phyloP scores from a whole-genome alignment of 2,329 filamentous ascomycete species.

The Chaetomiaceae sp. region DNA sequence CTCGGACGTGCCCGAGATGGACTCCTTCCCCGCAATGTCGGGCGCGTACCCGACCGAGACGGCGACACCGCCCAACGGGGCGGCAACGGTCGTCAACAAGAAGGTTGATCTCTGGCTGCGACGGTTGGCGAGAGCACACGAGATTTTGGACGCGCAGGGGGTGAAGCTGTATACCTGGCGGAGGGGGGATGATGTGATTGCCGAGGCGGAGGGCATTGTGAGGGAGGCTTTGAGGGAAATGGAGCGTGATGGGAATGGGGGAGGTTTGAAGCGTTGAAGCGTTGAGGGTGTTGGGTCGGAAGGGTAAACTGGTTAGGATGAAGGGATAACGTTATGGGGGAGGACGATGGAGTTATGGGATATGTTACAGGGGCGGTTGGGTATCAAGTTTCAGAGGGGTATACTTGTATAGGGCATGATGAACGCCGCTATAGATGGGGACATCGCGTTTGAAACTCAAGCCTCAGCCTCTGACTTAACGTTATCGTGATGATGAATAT shows the following conservation, averaged over 20 bases:
- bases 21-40: not conserved
- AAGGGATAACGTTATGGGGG: too few species aligned
- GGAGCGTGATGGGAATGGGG: constrained; percentile 22
- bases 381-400: not conserved
- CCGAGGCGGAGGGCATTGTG: constrained; percentile 62
- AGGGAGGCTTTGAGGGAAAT: constrained; percentile 48
- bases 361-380: not conserved
- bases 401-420: not conserved
- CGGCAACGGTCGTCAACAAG: constrained; percentile 47
- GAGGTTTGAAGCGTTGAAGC: not conserved
- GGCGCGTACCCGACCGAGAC: not conserved
- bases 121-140: constrained; percentile 61
- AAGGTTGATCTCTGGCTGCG: constrained; percentile 69
- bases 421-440: too few species aligned
- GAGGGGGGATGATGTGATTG: constrained; percentile 63
- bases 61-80: not conserved
- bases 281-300: too few species aligned
- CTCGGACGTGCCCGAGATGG: not conserved
- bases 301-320: not conserved
- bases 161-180: constrained; percentile 71
- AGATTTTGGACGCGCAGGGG: constrained; percentile 56
- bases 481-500: too few species aligned
- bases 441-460: not conserved
- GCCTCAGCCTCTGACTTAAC: too few species aligned
- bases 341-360: not conserved